Evolutionary conservation across 805 yeast species (phyloP).

Genomic region (Candida argentea): DNA sequence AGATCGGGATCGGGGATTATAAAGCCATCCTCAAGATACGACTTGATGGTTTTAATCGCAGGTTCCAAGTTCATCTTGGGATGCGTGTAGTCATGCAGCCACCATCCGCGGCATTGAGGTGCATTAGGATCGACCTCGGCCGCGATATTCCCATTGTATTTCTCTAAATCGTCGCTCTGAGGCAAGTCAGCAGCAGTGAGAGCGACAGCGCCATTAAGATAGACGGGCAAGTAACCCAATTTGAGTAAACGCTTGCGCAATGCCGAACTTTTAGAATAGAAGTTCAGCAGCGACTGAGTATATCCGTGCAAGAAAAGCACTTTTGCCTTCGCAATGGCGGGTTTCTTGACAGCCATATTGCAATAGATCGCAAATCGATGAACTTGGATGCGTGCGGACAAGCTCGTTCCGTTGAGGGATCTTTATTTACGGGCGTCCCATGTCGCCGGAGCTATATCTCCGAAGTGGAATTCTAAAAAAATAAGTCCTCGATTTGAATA

Average conservation of each 20-base stretch:
- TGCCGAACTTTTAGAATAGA: conserved; percentile 85
- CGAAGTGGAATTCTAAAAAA: too few species aligned
- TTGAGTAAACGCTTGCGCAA: conserved; percentile 65
- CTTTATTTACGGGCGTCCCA: too few species aligned
- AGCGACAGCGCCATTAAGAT: conserved; percentile 68
- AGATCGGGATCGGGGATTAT: conserved; percentile 20
- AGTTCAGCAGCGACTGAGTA: conserved; percentile 73
- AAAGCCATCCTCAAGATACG: conserved; percentile 50
- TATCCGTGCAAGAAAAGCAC: conserved; percentile 88
- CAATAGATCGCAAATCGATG: too few species aligned
- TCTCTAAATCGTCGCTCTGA: conserved; percentile 47
- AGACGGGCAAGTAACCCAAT: conserved; percentile 59
- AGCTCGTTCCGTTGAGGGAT: too few species aligned
- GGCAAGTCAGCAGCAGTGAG: conserved; percentile 67
- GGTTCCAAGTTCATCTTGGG: conserved; percentile 40
- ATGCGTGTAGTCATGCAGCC: conserved; percentile 39
- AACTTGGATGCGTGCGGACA: too few species aligned
- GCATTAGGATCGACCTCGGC: conserved; percentile 17
- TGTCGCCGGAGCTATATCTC: too few species aligned
- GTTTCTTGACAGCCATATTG: too few species aligned
- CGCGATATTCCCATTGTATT: conserved; percentile 32
- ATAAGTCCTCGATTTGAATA: too few species aligned
- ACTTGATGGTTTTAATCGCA: conserved; percentile 37
- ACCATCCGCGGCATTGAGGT: conserved; percentile 59
- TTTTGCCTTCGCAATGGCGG: too few species aligned